phyloP scores from a whole-genome alignment of 805 yeast genomes.

The Torulaspora gathmanii region DNA sequence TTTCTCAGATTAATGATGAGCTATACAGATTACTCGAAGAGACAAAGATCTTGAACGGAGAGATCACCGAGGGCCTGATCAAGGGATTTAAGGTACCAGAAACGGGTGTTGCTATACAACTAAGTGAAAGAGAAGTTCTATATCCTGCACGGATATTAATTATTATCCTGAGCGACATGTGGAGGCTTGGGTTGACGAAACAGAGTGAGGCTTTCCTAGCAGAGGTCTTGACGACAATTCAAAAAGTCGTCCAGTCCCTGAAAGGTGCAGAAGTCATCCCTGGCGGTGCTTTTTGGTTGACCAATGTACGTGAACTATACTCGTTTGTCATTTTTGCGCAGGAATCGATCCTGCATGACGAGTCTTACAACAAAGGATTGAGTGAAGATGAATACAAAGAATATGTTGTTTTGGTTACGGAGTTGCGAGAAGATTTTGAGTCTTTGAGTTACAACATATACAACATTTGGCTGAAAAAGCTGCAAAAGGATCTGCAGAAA shows the following conservation, averaged over 20 bases:
- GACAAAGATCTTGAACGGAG: conserved; percentile 67
- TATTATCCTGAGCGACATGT: conserved; percentile 90
- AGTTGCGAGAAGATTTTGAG: conserved; percentile 91
- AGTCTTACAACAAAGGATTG: conserved; percentile 73
- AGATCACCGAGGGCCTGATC: conserved; percentile 80
- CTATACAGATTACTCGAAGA: conserved; percentile 66
- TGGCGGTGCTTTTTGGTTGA: conserved; percentile 95
- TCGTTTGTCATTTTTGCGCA: conserved; percentile 95
- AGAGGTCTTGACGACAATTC: conserved; percentile 81
- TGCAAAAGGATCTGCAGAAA: conserved; percentile 85
- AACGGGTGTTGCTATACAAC: conserved; percentile 76
- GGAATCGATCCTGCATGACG: conserved; percentile 81
- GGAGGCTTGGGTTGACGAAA: conserved; percentile 91
- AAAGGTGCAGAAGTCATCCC: conserved; percentile 84
- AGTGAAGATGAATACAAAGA: conserved; percentile 86
- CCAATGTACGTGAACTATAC: conserved; percentile 91
- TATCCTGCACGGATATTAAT: conserved; percentile 96
- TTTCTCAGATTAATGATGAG: conserved; percentile 72
- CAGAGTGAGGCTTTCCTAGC: conserved; percentile 91
- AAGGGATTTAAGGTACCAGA: conserved; percentile 82
- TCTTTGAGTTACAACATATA: conserved; percentile 88
- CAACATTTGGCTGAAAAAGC: conserved; percentile 94
- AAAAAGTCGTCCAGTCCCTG: conserved; percentile 69
- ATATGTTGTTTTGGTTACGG: conserved; percentile 80
- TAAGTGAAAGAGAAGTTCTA: conserved; percentile 82